Percentiles rank a stretch among this genome's conserved stretches.
phyloP scores from a whole-genome alignment of 108 stramenopile genomes.

The Cyclotella sp. region DNA sequence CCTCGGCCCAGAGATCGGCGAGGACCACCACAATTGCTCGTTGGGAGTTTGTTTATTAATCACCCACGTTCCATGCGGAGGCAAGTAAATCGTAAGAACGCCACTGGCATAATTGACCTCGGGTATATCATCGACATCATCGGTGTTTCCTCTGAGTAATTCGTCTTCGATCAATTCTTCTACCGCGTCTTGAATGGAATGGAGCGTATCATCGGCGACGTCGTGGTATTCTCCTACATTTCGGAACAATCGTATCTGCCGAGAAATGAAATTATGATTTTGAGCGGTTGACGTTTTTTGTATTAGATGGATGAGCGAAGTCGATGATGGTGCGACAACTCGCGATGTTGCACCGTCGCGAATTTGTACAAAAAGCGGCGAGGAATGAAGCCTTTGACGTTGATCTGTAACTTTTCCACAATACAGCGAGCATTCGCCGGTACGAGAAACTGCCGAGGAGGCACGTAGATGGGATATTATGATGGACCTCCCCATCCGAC shows the following conservation, averaged over 20 bases:
- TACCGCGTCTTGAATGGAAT: constrained; percentile 87
- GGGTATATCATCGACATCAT: constrained; percentile 46
- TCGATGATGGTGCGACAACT: too few species aligned
- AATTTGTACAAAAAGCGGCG: too few species aligned
- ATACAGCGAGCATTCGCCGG: too few species aligned
- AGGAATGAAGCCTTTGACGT: too few species aligned
- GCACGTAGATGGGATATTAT: too few species aligned
- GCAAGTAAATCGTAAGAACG: constrained; percentile 76
- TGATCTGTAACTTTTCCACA: too few species aligned
- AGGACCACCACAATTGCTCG: constrained; percentile 89
- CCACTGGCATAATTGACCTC: constrained; percentile 78
- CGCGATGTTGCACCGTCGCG: too few species aligned
- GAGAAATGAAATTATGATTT: neutral
- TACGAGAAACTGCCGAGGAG: too few species aligned
- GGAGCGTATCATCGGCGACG: constrained; percentile 87
- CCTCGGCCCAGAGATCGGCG: constrained; percentile 90
- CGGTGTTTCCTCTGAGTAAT: constrained; percentile 3
- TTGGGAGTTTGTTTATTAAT: constrained; percentile 98
- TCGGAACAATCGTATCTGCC: constrained; percentile 55
- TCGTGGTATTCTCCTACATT: constrained; percentile 82
- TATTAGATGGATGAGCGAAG: too few species aligned
- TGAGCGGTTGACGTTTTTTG: neutral
- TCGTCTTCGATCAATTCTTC: constrained; percentile 78
- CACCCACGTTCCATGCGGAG: constrained; percentile 91
- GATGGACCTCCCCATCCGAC: too few species aligned